phyloP scores from a whole-genome alignment of 2,329 filamentous ascomycete species.

The Paraphoma chrysanthemicola region DNA sequence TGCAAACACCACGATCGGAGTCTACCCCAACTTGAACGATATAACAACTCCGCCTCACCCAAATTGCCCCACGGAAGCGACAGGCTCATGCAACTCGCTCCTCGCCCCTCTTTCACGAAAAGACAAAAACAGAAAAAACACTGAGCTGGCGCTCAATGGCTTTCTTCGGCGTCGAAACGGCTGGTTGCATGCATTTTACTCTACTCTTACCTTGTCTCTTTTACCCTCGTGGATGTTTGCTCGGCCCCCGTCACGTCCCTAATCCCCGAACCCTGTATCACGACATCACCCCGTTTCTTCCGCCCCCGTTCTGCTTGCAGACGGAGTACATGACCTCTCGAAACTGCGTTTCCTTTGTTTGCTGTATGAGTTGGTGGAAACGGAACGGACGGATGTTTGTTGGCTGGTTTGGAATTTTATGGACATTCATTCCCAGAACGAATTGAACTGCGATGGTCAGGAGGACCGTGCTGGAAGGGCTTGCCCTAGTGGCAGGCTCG shows the following conservation, averaged over 20 bases:
- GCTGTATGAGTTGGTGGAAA: conserved; percentile 15
- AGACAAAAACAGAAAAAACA: conserved; percentile 41
- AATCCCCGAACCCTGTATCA: conserved; percentile 11
- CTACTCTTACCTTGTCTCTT: conserved; percentile 20
- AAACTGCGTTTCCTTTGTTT: conserved; percentile 46
- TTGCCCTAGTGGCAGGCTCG: conserved; percentile 27
- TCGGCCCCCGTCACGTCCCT: conserved; percentile 31
- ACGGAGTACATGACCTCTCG: conserved; percentile 41
- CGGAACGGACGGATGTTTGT: conserved; percentile 17
- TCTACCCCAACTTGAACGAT: conserved; percentile 11
- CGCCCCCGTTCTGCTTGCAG: conserved; percentile 30
- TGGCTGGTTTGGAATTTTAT: conserved; percentile 11
- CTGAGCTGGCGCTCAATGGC: conserved; percentile 32
- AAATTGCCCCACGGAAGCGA: conserved; percentile 27
- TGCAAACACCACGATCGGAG: conserved; percentile 28
- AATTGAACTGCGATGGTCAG: conserved; percentile 32
- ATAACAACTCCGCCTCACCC: conserved; percentile 15
- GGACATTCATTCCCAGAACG: conserved; percentile 27
- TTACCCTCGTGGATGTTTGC: conserved; percentile 29
- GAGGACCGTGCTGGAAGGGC: conserved; percentile 31
- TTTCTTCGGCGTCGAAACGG: conserved; percentile 32
- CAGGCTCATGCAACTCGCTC: conserved; percentile 28
- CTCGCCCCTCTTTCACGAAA: conserved; percentile 28
- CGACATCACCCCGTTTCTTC: conserved; percentile 18
- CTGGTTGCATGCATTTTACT: conserved; percentile 29